Conservation (phyloP, 1,139 yeast genomes). For the Hanseniaspora gamundiae region DNA sequence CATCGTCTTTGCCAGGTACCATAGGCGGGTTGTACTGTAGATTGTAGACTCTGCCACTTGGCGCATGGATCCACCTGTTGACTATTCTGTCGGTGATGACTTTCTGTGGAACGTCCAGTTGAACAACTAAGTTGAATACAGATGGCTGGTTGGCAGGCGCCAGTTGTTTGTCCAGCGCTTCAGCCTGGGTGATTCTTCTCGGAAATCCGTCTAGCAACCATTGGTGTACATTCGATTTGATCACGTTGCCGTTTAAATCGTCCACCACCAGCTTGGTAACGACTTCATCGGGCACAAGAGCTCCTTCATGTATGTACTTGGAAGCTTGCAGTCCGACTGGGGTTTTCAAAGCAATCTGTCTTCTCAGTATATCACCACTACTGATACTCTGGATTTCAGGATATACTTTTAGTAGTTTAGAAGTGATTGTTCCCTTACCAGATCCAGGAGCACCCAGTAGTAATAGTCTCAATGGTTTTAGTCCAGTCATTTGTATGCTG, state of each 20-base stretch:
- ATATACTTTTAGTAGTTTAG: slow-evolving; percentile 44
- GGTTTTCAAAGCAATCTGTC: slow-evolving; percentile 47
- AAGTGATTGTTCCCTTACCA: slow-evolving; percentile 85
- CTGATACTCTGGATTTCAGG: slow-evolving; percentile 45
- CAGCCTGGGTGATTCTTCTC: slow-evolving; percentile 64
- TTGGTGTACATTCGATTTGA: slow-evolving; percentile 31
- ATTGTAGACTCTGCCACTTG: slow-evolving; percentile 81
- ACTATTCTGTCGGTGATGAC: slow-evolving; percentile 73
- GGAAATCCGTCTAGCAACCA: slow-evolving; percentile 94
- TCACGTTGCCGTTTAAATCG: slow-evolving; percentile 29
- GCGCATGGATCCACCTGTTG: slow-evolving; percentile 72
- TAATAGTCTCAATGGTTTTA: slow-evolving; percentile 48
- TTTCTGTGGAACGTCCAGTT: slow-evolving; percentile 68
- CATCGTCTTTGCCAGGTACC: slow-evolving; percentile 65
- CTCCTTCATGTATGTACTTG: slow-evolving; percentile 46
- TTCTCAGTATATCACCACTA: slow-evolving; percentile 73
- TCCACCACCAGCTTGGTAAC: slow-evolving; percentile 45
- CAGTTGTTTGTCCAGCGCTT: slow-evolving; percentile 39
- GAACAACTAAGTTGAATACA: slow-evolving; percentile 43
- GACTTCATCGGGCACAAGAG: slow-evolving; percentile 57
- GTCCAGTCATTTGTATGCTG: slow-evolving; percentile 3
- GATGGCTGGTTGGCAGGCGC: slow-evolving; percentile 27
- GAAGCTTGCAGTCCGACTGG: slow-evolving; percentile 49
- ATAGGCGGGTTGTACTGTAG: slow-evolving; percentile 83
- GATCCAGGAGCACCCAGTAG: slow-evolving; percentile 90